Base-by-base conservation (phyloP, 106 monocot species). In the Amphibolis antarctica region DNA sequence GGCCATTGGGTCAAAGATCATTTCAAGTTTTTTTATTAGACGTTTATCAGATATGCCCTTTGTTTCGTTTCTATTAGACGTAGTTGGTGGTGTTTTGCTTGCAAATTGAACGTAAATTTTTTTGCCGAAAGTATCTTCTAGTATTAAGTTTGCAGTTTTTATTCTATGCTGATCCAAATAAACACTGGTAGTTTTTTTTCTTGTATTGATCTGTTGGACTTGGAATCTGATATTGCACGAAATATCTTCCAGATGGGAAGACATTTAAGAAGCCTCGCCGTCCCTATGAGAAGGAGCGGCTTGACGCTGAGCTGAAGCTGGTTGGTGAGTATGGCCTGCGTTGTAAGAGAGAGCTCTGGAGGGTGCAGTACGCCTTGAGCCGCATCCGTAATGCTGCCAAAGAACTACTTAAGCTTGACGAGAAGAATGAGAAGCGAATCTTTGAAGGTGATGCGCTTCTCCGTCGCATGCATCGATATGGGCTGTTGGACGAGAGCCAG, bases 371-470 rank as follows among this genome's bases (percentile, higher is more conserved):
- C 10, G 75, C 69, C 1, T 46, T 75, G 55, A 75, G 75, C 53
- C 75, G 69, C 22, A 75, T 75, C 62, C 68, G 69, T 43, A 75
- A 75, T 26, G 75, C 75, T 22, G 75, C 75, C 17, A 75, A 68
- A 63, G 68, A 68, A 21, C 75, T 75, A 5, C 75, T 75, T 22
- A 75, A 68, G 29, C 68, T 75, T 13, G 75, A 75, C 21, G 75
- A 75, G 63, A 75, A 75, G 75, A 75, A 75, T 19, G 61, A 62
- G 13, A 62, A 56, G 53, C 61, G 75, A 4, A 75, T 75, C 69
- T 75, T 75, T 63, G 75, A 75, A 62, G 75, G 75, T 12, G 75
- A 75, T 25, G 75, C 75, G 11, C 54, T 75, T 18, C 68, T 75
- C 10, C 68, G 69, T 18, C 61, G 75, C 27, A 75, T 75, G 75